Percentiles rank a stretch among this genome's conserved stretches.
These are phyloP conservation scores for Helicocarpus griseus DNA, from an alignment of 2,329 filamentous ascomycete species.

Conservation along the genomic window DNA sequence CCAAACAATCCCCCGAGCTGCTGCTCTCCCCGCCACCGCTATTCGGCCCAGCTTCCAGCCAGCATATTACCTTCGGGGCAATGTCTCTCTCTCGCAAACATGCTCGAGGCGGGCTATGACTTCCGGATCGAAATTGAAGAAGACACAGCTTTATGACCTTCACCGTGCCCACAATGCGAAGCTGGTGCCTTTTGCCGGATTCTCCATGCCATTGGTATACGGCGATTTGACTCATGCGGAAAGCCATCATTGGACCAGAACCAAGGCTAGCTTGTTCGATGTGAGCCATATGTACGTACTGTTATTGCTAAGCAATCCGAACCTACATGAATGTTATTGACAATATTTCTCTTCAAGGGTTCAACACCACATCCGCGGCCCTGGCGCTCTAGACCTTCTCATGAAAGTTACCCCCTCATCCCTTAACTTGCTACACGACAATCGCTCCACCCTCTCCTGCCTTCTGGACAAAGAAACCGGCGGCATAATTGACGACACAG, in stretches of 20 bases:
- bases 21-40: conserved; percentile 19
- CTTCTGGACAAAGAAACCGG: conserved; percentile 71
- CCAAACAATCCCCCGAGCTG: conserved; percentile 3
- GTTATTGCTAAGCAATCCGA: not conserved
- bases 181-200: conserved; percentile 95
- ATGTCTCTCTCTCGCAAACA: conserved; percentile 9
- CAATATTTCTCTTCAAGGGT: conserved; percentile 37
- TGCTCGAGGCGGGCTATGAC: conserved; percentile 25
- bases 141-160: conserved; percentile 68
- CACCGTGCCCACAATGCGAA: conserved; percentile 73
- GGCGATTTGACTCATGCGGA: conserved; percentile 63
- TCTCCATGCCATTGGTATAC: conserved; percentile 89
- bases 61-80: conserved; percentile 7
- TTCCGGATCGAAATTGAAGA: conserved; percentile 21
- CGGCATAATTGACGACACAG: conserved; percentile 89
- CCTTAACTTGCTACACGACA: conserved; percentile 51
- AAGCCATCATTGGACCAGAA: conserved; percentile 82
- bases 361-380: conserved; percentile 75
- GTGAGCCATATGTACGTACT: conserved; percentile 82
- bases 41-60: conserved; percentile 16
- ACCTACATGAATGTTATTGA: not conserved
- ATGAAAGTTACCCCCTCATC: conserved; percentile 74
- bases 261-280: conserved; percentile 85
- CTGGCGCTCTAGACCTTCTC: conserved; percentile 70
- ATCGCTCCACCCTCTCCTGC: conserved; percentile 73